phyloP scores from a whole-genome alignment of 106 monocot genomes.

The Xerophyta viscosa region DNA sequence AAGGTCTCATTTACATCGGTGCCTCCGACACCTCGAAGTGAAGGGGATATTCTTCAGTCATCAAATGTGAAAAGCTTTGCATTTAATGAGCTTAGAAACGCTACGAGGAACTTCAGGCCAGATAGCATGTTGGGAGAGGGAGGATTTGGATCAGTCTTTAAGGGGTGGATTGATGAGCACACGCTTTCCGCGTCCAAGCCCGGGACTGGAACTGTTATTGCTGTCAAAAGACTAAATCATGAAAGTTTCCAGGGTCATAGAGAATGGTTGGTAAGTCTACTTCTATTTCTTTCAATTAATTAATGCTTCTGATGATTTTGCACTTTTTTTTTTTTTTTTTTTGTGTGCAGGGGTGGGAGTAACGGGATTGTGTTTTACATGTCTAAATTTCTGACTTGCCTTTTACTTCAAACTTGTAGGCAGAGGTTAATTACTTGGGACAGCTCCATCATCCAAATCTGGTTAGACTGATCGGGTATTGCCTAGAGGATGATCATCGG shows the following conservation, averaged over 20 bases:
- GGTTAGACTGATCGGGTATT: slow-evolving; percentile 34
- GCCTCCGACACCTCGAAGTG: slow-evolving; percentile 41
- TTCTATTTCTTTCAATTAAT: too few relatives aligned
- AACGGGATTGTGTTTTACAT: too few relatives aligned
- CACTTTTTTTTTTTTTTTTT: too few relatives aligned
- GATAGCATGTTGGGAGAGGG: slow-evolving; percentile 70
- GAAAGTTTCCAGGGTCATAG: slow-evolving; percentile 59
- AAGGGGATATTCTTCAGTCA: slow-evolving; percentile 52
- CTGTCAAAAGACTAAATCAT: slow-evolving; percentile 66
- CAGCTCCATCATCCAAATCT: slow-evolving; percentile 43
- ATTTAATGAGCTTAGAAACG: slow-evolving; percentile 50
- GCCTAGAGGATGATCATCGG: slow-evolving; percentile 39
- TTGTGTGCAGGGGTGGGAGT: too few relatives aligned
- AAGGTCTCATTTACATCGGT: slow-evolving; percentile 24
- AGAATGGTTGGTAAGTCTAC: slow-evolving; percentile 58
- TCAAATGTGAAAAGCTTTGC: slow-evolving; percentile 45
- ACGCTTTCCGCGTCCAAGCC: slow-evolving; percentile 43
- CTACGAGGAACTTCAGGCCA: slow-evolving; percentile 68
- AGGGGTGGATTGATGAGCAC: slow-evolving; percentile 63
- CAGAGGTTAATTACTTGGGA: slow-evolving; percentile 40
- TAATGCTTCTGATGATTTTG: too few relatives aligned
- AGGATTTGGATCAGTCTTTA: slow-evolving; percentile 66
- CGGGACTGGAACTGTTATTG: slow-evolving; percentile 57
- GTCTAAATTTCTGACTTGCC: not conserved
- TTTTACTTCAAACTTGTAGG: slow-evolving; percentile 14